A percentile compares a stretch with the other conserved stretches of the same genome.
phyloP scores from a whole-genome alignment of 2,329 filamentous ascomycete species.

The Aspergillus fumigatus region DNA sequence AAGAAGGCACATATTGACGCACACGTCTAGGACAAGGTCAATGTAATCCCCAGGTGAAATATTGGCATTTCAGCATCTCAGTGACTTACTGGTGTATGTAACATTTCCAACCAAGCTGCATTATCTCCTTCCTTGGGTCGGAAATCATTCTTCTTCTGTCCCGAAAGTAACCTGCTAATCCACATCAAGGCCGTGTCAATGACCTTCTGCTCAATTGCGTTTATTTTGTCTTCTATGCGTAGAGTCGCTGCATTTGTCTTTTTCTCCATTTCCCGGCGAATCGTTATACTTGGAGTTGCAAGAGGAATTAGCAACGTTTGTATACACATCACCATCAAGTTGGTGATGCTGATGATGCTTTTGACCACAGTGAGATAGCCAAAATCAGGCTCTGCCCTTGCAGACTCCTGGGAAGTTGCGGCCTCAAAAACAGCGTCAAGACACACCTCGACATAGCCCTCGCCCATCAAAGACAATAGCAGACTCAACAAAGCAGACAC shows the following conservation, averaged over 20 bases:
- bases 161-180: constrained; percentile 65
- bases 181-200: constrained; percentile 72
- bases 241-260: constrained; percentile 68
- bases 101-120: constrained; percentile 58
- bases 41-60: no score
- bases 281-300: constrained; percentile 82
- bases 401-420: constrained; percentile 69
- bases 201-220: constrained; percentile 63
- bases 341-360: constrained; percentile 80
- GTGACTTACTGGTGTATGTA: constrained; percentile 64
- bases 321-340: constrained; percentile 89
- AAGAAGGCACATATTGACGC: constrained; percentile 77
- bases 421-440: constrained; percentile 68
- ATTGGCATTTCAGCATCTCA: not conserved
- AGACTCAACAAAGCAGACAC: constrained; percentile 79
- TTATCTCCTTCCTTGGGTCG: constrained; percentile 73
- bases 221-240: constrained; percentile 80
- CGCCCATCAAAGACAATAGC: constrained; percentile 80
- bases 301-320: constrained; percentile 85
- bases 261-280: constrained; percentile 84
- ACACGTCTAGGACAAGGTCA: constrained; percentile 56
- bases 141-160: constrained; percentile 86
- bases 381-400: constrained; percentile 82
- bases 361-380: constrained; percentile 74
- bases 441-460: constrained; percentile 66